Conservation (phyloP, 768 basidiomycete genomes). For the Heimioporus sp. region DNA sequence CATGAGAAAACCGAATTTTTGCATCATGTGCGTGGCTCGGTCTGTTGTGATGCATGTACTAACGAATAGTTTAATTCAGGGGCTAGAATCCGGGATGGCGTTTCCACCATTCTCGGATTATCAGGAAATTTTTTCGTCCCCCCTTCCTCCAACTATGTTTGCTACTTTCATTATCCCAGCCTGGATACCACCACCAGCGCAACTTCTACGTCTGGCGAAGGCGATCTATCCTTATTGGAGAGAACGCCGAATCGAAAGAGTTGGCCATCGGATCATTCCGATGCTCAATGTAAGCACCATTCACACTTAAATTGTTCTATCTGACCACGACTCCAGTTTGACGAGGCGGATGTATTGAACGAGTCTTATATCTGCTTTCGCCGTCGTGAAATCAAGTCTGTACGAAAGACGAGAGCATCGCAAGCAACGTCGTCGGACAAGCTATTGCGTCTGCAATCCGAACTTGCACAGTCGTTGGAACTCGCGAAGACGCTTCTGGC, state of each 20-base stretch:
- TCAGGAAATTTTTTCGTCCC: conserved; percentile 61
- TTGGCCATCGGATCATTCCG: conserved; percentile 85
- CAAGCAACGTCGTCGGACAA: conserved; percentile 90
- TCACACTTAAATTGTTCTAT: background rate
- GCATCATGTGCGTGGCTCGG: conserved; percentile 65
- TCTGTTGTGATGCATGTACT: background rate
- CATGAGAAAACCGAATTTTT: conserved; percentile 87
- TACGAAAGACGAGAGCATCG: conserved; percentile 90
- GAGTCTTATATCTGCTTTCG: conserved; percentile 98
- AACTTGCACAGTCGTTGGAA: conserved; percentile 2
- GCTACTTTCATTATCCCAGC: conserved; percentile 65
- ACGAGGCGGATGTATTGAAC: conserved; percentile 47
- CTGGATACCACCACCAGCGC: conserved; percentile 62
- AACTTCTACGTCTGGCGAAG: conserved; percentile 68
- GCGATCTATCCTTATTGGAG: conserved; percentile 88
- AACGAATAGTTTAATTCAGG: conserved; percentile 33
- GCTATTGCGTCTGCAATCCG: conserved; percentile 49
- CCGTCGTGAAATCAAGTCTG: conserved; percentile 88
- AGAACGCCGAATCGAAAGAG: conserved; percentile 74
- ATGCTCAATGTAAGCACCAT: conserved; percentile 68
- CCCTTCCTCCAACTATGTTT: conserved; percentile 61
- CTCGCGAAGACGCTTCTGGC: conserved; percentile 30
- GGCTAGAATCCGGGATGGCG: conserved; percentile 61
- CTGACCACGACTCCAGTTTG: conserved; percentile 47
- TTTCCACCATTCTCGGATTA: conserved; percentile 76